Conservation (phyloP, 2,329 filamentous ascomycete species). For the Stemphylium beticola region DNA sequence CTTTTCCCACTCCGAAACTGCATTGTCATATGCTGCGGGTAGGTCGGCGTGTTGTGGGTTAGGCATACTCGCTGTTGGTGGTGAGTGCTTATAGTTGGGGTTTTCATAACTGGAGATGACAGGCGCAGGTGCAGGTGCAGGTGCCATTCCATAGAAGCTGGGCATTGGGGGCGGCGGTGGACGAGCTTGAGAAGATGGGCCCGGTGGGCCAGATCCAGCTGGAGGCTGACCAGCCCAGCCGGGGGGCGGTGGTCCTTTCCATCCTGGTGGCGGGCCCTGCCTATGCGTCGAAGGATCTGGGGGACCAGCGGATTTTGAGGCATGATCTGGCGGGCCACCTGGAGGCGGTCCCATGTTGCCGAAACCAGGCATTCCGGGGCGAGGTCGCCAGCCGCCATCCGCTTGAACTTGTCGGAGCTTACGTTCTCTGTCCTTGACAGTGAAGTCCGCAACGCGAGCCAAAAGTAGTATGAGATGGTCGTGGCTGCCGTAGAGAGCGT, state of each 20-base stretch:
- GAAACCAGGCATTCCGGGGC: slow-evolving; percentile 54
- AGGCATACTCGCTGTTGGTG: slow-evolving; percentile 21
- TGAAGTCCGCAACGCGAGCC: slow-evolving; percentile 79
- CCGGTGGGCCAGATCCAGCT: slow-evolving; percentile 19
- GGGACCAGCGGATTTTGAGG: slow-evolving; percentile 25
- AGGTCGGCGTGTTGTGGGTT: slow-evolving; percentile 56
- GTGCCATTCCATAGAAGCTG: slow-evolving; percentile 60
- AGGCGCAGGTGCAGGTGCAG: slow-evolving; percentile 48
- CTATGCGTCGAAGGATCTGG: slow-evolving; percentile 36
- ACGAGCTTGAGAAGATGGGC: slow-evolving; percentile 15
- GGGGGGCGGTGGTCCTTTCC: slow-evolving; percentile 22
- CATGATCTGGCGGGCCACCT: slow-evolving; percentile 26
- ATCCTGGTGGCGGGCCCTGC: slow-evolving; percentile 35
- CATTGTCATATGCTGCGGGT: slow-evolving; percentile 69
- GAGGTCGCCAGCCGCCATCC: slow-evolving; percentile 63
- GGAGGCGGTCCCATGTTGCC: slow-evolving; percentile 47
- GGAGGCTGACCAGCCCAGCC: slow-evolving; percentile 28
- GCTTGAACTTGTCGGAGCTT: slow-evolving; percentile 73
- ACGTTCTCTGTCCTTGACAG: slow-evolving; percentile 74
- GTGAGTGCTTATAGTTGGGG: slow-evolving; percentile 28
- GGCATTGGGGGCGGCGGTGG: slow-evolving; percentile 45
- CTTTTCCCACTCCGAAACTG: slow-evolving; percentile 77
- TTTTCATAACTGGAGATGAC: slow-evolving; percentile 53
- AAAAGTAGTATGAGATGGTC: slow-evolving; percentile 87
- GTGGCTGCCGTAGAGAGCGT: slow-evolving; percentile 84